Evolutionary conservation across 371 early-diverging fungal genomes (phyloP).

Genomic region (Mortierella sp.): DNA sequence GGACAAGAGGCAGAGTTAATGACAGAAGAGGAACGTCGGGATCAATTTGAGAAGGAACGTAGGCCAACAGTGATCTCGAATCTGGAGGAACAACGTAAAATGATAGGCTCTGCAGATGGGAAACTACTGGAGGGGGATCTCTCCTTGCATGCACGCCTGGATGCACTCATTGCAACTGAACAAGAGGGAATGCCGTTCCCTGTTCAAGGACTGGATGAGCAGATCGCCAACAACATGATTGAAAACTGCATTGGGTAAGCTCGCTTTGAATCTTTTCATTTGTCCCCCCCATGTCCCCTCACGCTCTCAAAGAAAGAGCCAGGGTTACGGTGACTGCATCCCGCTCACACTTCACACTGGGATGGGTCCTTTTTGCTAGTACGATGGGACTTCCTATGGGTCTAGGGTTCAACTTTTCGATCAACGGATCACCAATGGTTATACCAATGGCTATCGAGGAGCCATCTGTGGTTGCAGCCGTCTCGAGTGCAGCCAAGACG

Average conservation of each 20-base stretch:
- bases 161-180: constrained; percentile 32
- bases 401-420: constrained; percentile 71
- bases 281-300: too few relatives aligned
- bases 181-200: constrained; percentile 57
- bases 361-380: constrained; percentile 29
- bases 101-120: constrained; percentile 39
- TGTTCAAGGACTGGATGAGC: constrained; percentile 64
- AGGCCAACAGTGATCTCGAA: constrained; percentile 33
- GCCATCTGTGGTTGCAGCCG: constrained; percentile 78
- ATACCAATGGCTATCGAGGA: constrained; percentile 84
- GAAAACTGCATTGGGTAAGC: constrained; percentile 69
- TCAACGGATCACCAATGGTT: constrained; percentile 63
- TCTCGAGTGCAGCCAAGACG: constrained; percentile 76
- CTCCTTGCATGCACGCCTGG: constrained; percentile 44
- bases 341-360: too few relatives aligned
- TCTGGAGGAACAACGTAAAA: constrained; percentile 42
- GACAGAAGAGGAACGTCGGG: constrained; percentile 43
- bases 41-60: constrained; percentile 40
- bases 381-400: constrained; percentile 75
- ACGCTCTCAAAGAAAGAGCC: too few relatives aligned
- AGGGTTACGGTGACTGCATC: too few relatives aligned
- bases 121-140: constrained; percentile 36
- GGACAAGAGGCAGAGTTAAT: constrained; percentile 24
- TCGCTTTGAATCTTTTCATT: neutral
- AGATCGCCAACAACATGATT: constrained; percentile 75